These are phyloP conservation scores for Ustilago trichophora DNA, from an alignment of 1,284 basidiomycete species.

Conservation along the genomic window DNA sequence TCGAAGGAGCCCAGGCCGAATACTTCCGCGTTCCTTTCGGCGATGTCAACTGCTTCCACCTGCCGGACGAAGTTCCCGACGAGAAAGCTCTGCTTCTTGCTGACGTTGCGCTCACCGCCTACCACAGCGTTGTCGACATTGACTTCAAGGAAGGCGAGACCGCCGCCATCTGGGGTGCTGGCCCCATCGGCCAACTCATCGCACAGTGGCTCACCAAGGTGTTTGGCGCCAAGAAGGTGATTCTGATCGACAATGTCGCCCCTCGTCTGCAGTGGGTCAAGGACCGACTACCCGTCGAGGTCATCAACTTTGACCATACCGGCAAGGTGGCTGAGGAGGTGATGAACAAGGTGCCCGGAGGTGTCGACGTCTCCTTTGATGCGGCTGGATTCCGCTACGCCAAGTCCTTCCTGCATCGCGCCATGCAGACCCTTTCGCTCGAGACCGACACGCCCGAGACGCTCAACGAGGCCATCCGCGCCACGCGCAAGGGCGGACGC, in stretches of 20 bases:
- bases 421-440: constrained; percentile 76
- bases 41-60: constrained; percentile 76
- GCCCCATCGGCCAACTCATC: constrained; percentile 74
- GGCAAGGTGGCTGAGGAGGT: constrained; percentile 73
- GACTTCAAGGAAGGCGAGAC: constrained; percentile 75
- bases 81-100: constrained; percentile 73
- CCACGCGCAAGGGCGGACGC: constrained; percentile 71
- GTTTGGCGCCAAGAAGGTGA: constrained; percentile 77
- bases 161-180: constrained; percentile 75
- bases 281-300: constrained; percentile 73
- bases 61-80: constrained; percentile 70
- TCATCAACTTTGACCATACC: constrained; percentile 72
- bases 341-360: constrained; percentile 73
- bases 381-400: constrained; percentile 54
- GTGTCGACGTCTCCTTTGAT: constrained; percentile 48
- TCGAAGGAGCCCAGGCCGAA: constrained; percentile 75
- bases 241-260: constrained; percentile 76
- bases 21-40: constrained; percentile 74
- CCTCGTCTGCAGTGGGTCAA: constrained; percentile 74
- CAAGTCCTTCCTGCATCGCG: constrained; percentile 71
- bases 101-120: constrained; percentile 78
- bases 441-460: constrained; percentile 81
- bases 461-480: constrained; percentile 74
- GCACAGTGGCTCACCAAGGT: constrained; percentile 73
- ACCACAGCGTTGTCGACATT: constrained; percentile 77